These are phyloP conservation scores for Leccinum sublutescens DNA, from an alignment of 768 basidiomycete genomes.

Conservation along the genomic window DNA sequence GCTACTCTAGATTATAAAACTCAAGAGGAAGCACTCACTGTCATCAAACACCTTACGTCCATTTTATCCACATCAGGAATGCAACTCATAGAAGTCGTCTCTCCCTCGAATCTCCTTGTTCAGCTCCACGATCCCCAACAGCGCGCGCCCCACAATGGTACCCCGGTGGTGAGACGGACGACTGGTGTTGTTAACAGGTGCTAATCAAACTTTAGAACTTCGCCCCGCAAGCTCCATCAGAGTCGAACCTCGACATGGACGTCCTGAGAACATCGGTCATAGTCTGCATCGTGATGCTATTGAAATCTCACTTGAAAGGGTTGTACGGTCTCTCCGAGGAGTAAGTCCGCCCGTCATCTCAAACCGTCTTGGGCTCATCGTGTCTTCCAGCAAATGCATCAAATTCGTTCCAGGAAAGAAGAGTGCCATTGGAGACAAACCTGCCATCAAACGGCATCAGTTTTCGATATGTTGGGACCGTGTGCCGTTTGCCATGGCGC, in stretches of 20 bases:
- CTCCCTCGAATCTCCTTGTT: constrained; percentile 66
- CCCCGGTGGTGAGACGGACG: constrained; percentile 5
- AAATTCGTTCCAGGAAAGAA: constrained; percentile 91
- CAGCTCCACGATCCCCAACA: constrained; percentile 46
- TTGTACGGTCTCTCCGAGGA: constrained; percentile 89
- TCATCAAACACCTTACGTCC: constrained; percentile 75
- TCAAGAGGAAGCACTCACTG: constrained; percentile 86
- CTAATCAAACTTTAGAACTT: constrained; percentile 5
- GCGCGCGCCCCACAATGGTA: constrained; percentile 1
- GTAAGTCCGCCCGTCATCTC: constrained; percentile 44
- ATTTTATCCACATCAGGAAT: constrained; percentile 77
- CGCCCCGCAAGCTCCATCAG: not conserved
- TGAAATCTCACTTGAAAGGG: constrained; percentile 82
- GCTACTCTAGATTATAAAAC: constrained; percentile 92
- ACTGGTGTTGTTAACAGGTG: not conserved
- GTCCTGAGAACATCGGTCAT: constrained; percentile 70
- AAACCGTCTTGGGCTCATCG: not conserved
- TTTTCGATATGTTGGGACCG: constrained; percentile 69
- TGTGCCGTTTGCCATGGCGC: constrained; percentile 60
- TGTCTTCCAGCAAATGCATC: constrained; percentile 72
- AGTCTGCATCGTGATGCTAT: constrained; percentile 80
- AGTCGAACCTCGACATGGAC: constrained; percentile 16
- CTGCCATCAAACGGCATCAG: constrained; percentile 62
- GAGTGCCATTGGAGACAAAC: constrained; percentile 82
- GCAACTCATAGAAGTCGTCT: constrained; percentile 74